Evolutionary conservation across 768 basidiomycete genomes (phyloP), one percentile per base, ranked within the genome.

Genomic region (Naematelia aurantialba): DNA sequence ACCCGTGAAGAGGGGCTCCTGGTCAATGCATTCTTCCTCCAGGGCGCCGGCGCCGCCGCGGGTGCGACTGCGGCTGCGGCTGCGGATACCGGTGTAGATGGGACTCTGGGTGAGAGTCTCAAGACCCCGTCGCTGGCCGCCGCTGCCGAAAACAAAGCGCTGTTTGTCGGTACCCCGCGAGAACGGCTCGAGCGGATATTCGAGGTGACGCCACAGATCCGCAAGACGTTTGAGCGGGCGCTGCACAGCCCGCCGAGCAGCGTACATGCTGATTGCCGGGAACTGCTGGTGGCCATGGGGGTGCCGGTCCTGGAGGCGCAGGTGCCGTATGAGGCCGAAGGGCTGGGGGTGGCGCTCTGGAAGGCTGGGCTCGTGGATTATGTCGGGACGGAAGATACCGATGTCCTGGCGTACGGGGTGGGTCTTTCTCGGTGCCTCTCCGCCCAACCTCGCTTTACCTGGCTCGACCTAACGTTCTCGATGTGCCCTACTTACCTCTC

Each of bases 321-420:
- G 0, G 86, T 85, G 0, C 83, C 86, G 0, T 85, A 82, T 57
- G 92, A 96, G 73, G 92, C 87, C 1, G 92, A 96, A 76, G 90
- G 88, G 0, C 77, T 94, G 30, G 91, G 91, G 0, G 83, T 88
- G 4, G 82, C 87, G 5, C 80, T 94, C 39, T 90, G 89, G 11
- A 67, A 85, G 14, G 79, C 83, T 26, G 91, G 92, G 1, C 70
- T 81, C 46, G 91, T 89, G 0, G 91, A 96, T 77, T 91, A 84
- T 69, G 92, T 94, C 19, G 89, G 84, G 3, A 93, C 88, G 63
- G 92, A 96, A 78, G 92, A 96, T 74, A 67, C 49, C 30, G 66
- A 72, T 56, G 70, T 74, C 5, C 25, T 77, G 14, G 69, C 68
- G 1, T 73, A 69, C 29, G 67, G 61, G 26, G 62, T 60, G 52